Base-by-base conservation (phyloP, 805 yeast species). In the Priceomyces castillae region DNA sequence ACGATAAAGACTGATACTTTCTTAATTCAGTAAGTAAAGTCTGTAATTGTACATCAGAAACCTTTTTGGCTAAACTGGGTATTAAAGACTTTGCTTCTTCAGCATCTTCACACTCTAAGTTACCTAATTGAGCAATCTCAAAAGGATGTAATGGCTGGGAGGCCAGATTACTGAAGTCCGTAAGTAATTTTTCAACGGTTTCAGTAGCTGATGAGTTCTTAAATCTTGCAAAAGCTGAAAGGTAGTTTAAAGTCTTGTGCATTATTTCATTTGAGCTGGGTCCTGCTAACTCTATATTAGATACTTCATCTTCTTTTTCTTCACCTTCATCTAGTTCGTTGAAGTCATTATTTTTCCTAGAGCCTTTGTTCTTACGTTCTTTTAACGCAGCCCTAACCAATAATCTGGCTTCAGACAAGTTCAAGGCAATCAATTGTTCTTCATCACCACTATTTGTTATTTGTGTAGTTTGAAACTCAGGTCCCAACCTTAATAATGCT, bases 51-150 rank as follows among this genome's bases (percentile, higher is more conserved):
- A 86, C 86, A 51, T 90, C 95, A 7, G 86, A 78, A 41, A 86
- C 89, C 64, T 90, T 90, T 47, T 77, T 80, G 18, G 79, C 76
- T 58, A 94, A 74, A 64, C 96, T 86, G 37, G 99, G 97, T 46
- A 94, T 84, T 57, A 94, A 74, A 14, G 97, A 87, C 66, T 88
- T 88, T 30, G 98, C 98, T 71, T 94, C 99, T 59, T 87, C 99
- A 4, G 95, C 90, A 49, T 92, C 97, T 59, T 92, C 99, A 66
- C 97, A 90, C 23, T 94, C 86, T 48, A 92, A 74, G 3, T 95
- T 87, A 0, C 95, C 92, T 47, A 85, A 70, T 65, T 94, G 98
- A 1, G 98, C 96, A 42, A 88, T 73, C 67, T 94, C 99, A 63
- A 94, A 94, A 1, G 99, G 98, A 70, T 94, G 99, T 55, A 94